phyloP scores from a whole-genome alignment of 2,329 filamentous ascomycete species.

The Fusarium graminum region DNA sequence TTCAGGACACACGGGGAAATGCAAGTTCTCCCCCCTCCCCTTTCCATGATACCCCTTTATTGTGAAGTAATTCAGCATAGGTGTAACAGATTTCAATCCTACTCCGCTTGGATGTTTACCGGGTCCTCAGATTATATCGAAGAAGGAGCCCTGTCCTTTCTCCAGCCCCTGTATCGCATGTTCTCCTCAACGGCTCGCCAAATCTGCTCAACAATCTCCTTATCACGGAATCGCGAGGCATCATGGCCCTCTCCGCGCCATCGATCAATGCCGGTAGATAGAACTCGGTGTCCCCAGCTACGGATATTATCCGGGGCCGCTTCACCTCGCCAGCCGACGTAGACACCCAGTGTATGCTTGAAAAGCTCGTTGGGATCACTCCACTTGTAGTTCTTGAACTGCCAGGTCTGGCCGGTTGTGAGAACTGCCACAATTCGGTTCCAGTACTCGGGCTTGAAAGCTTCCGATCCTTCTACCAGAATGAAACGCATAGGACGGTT shows the following conservation, averaged over 20 bases:
- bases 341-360: conserved; percentile 86
- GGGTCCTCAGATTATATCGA: conserved; percentile 56
- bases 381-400: conserved; percentile 99
- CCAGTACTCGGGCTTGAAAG: conserved; percentile 99
- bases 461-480: conserved; percentile 90
- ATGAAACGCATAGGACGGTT: conserved; percentile 88
- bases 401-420: conserved; percentile 97
- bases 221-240: conserved; percentile 80
- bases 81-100: conserved; percentile 5
- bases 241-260: conserved; percentile 73
- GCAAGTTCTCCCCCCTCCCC: conserved; percentile 12
- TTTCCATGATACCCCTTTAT: conserved; percentile 16
- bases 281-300: conserved; percentile 87
- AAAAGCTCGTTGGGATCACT: conserved; percentile 89
- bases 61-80: conserved; percentile 10
- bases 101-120: conserved; percentile 12
- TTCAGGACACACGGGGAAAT: conserved; percentile 38
- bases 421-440: conserved; percentile 94
- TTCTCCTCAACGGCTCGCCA: conserved; percentile 90
- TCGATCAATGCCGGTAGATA: conserved; percentile 85
- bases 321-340: conserved; percentile 92
- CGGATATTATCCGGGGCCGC: conserved; percentile 81
- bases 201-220: conserved; percentile 91
- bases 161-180: conserved; percentile 90
- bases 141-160: conserved; percentile 74